phyloP scores from a whole-genome alignment of 805 yeast species.

The Candida rishiriensis region DNA sequence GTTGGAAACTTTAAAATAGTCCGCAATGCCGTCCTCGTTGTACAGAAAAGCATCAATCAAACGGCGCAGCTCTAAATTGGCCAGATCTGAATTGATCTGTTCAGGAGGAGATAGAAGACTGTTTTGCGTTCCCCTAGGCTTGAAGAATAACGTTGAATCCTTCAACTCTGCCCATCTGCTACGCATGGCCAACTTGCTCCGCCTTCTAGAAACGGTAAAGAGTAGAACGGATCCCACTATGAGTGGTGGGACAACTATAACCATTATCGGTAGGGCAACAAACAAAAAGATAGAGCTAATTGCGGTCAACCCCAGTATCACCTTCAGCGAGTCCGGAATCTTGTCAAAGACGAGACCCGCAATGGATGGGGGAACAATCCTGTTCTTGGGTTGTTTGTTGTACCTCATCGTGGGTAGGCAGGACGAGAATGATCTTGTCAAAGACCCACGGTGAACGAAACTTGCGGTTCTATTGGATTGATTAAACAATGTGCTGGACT shows the following conservation, averaged over 20 bases:
- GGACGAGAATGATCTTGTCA: background rate
- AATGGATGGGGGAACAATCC: slow-evolving; percentile 13
- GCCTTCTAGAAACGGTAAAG: slow-evolving; percentile 10
- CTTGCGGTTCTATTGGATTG: background rate
- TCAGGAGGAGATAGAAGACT: slow-evolving; percentile 22
- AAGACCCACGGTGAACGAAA: background rate
- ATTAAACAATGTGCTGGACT: too few relatives aligned
- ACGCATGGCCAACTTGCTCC: slow-evolving; percentile 11
- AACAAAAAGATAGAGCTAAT: slow-evolving; percentile 26
- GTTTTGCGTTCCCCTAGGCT: slow-evolving; percentile 11
- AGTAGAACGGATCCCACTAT: slow-evolving; percentile 23
- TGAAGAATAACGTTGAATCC: slow-evolving; percentile 23
- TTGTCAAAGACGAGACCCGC: slow-evolving; percentile 15
- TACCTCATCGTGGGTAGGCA: background rate
- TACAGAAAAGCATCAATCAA: slow-evolving; percentile 27
- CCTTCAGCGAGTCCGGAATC: slow-evolving; percentile 28
- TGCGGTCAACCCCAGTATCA: slow-evolving; percentile 22
- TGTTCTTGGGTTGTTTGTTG: slow-evolving; percentile 22
- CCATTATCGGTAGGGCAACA: slow-evolving; percentile 29
- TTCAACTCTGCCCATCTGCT: slow-evolving; percentile 21
- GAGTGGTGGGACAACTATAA: slow-evolving; percentile 29
- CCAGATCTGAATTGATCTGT: slow-evolving; percentile 25
- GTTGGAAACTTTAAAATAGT: slow-evolving; percentile 18
- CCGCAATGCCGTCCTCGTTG: slow-evolving; percentile 27
- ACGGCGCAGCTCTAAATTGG: slow-evolving; percentile 28